phyloP scores from a whole-genome alignment of 345 rosid species.

The Lepidium didymum region DNA sequence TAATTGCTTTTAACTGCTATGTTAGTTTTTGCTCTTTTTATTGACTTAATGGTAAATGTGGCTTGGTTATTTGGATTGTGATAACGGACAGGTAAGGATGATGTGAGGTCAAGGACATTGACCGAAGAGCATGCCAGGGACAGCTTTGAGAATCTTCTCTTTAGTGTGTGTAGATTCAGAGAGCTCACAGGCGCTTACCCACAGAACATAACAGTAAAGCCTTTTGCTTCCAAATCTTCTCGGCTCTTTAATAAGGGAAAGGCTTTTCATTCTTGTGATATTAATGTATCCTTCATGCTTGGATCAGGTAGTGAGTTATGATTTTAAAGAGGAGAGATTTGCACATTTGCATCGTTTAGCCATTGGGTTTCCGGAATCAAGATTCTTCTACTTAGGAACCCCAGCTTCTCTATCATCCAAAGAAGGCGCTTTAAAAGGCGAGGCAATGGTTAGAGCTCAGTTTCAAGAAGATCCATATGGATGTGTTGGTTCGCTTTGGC shows the following conservation, averaged over 20 bases:
- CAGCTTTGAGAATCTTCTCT: conserved; percentile 95
- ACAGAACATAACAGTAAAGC: conserved; percentile 75
- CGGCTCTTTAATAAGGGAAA: not conserved
- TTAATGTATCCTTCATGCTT: not conserved
- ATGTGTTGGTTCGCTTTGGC: conserved; percentile 67
- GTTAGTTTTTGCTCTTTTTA: conserved; percentile 1
- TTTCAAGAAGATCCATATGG: conserved; percentile 87
- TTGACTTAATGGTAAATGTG: not conserved
- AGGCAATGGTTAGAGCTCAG: conserved; percentile 73
- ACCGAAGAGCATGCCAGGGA: conserved; percentile 98
- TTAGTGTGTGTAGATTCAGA: conserved; percentile 83
- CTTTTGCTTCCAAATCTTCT: not conserved
- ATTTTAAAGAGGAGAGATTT: conserved; percentile 84
- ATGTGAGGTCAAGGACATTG: conserved; percentile 72
- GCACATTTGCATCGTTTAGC: conserved; percentile 75
- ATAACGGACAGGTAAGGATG: conserved; percentile 53
- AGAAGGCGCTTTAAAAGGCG: conserved; percentile 77
- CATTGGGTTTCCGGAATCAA: conserved; percentile 68
- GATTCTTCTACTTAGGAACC: conserved; percentile 71
- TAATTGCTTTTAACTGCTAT: not conserved
- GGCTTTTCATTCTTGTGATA: not conserved
- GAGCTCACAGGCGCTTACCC: conserved; percentile 94
- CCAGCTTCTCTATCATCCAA: conserved; percentile 51
- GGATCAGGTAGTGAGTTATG: conserved; percentile 83
- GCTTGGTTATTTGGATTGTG: not conserved